Conservation (phyloP, 2,329 filamentous ascomycete genomes). For the Cyphellophora europaea region DNA sequence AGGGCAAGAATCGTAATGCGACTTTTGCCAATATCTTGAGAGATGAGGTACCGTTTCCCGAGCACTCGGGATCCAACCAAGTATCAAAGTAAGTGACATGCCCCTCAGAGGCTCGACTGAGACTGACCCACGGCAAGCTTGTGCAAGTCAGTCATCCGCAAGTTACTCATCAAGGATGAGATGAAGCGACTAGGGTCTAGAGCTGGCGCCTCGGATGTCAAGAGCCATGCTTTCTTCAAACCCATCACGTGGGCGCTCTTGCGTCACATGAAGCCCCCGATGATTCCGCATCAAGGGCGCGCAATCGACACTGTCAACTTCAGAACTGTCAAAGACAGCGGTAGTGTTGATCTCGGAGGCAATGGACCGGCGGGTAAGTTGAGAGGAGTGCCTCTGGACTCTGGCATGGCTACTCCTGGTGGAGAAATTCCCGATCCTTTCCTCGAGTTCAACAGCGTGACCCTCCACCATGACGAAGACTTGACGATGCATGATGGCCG, state of each 20-base stretch:
- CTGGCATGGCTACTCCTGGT: constrained; percentile 73
- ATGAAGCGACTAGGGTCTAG: constrained; percentile 85
- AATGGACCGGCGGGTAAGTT: constrained; percentile 34
- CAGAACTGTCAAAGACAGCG: constrained; percentile 93
- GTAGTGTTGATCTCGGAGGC: constrained; percentile 64
- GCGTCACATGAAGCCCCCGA: constrained; percentile 94
- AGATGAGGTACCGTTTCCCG: constrained; percentile 93
- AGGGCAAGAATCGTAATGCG: constrained; percentile 96
- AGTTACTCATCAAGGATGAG: constrained; percentile 96
- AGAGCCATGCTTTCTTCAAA: constrained; percentile 90
- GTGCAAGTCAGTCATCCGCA: constrained; percentile 93
- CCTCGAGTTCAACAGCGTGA: constrained; percentile 97
- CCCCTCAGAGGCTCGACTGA: constrained; percentile 2
- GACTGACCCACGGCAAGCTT: constrained; percentile 49
- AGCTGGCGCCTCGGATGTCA: constrained; percentile 93
- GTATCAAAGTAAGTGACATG: constrained; percentile 71
- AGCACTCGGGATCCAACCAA: constrained; percentile 71
- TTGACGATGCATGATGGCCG: too few species aligned
- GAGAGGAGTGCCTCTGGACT: constrained; percentile 80
- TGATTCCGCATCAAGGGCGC: constrained; percentile 82
- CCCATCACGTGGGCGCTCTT: constrained; percentile 94
- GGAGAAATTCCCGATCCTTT: constrained; percentile 82
- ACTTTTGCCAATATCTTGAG: constrained; percentile 96
- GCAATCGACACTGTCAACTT: constrained; percentile 95
- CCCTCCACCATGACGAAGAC: constrained; percentile 90